A percentile compares a stretch with the other conserved stretches of the same genome.
These are phyloP conservation scores for Knoxia roxburghii DNA, from an alignment of 257 asterid species.

Conservation along the genomic window DNA sequence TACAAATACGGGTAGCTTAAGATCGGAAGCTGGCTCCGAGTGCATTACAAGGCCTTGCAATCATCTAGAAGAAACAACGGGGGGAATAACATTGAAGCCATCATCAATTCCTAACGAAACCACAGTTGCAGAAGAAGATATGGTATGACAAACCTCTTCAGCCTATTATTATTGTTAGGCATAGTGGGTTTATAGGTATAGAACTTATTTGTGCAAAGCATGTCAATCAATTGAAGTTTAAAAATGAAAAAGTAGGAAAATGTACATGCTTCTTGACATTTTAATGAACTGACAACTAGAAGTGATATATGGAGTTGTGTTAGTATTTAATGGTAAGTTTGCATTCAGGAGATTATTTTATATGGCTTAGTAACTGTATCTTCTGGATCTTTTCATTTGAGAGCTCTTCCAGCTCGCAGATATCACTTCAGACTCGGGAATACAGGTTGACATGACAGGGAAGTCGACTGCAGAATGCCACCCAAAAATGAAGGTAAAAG, in stretches of 20 bases:
- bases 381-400: neutral
- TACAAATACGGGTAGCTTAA: constrained; percentile 16
- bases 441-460: constrained; percentile 21
- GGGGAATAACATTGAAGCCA: constrained; percentile 17
- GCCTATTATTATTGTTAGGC: constrained; percentile 2
- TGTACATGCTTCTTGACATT: neutral
- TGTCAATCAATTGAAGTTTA: neutral
- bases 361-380: neutral
- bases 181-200: neutral
- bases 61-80: constrained; percentile 9
- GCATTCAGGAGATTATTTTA: neutral
- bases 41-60: constrained; percentile 12
- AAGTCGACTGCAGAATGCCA: constrained; percentile 10
- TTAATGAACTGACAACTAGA: neutral
- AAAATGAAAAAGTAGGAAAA: neutral
- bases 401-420: constrained; percentile 27
- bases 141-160: constrained; percentile 28
- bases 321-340: neutral
- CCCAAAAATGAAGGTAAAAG: constrained; percentile 17
- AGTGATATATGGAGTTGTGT: neutral
- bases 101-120: constrained; percentile 15
- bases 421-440: constrained; percentile 18
- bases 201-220: neutral
- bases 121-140: constrained; percentile 15
- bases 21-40: constrained; percentile 17